Conservation (phyloP, 148 eudicot species). For the Fagopyrum homotropicum region DNA sequence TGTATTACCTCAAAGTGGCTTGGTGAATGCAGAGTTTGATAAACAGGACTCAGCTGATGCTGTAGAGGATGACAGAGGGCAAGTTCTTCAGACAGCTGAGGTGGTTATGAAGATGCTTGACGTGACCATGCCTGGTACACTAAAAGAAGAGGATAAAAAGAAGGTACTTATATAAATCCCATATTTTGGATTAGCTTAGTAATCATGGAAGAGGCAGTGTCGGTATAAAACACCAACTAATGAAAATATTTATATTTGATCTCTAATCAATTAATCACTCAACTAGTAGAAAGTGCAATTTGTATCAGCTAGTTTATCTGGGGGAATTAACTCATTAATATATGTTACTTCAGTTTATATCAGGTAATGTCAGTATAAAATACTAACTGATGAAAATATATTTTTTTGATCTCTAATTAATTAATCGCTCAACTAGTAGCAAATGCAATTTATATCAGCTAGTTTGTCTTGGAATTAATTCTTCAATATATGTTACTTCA, state of each 20-base stretch:
- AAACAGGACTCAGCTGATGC: slow-evolving; percentile 22
- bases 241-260: not conserved
- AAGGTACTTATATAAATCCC: slow-evolving; percentile 37
- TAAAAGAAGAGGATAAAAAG: slow-evolving; percentile 70
- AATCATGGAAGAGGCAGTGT: not conserved
- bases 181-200: not conserved
- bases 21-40: slow-evolving; percentile 25
- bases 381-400: not conserved
- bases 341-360: not conserved
- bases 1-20: slow-evolving; percentile 18
- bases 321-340: too few relatives aligned
- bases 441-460: not conserved
- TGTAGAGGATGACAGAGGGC: slow-evolving; percentile 50
- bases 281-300: not conserved
- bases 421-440: not conserved
- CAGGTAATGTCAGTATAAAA: not conserved
- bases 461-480: not conserved
- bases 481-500: too few relatives aligned
- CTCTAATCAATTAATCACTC: not conserved
- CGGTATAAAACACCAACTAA: not conserved
- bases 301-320: not conserved
- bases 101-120: slow-evolving; percentile 94
- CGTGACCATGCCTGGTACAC: slow-evolving; percentile 72
- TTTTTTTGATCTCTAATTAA: not conserved
- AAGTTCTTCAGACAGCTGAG: slow-evolving; percentile 64